Percentiles rank a stretch among this genome's conserved stretches.
phyloP scores from a whole-genome alignment of 208 protist genomes.

The Plasmodiophora brassicae region DNA sequence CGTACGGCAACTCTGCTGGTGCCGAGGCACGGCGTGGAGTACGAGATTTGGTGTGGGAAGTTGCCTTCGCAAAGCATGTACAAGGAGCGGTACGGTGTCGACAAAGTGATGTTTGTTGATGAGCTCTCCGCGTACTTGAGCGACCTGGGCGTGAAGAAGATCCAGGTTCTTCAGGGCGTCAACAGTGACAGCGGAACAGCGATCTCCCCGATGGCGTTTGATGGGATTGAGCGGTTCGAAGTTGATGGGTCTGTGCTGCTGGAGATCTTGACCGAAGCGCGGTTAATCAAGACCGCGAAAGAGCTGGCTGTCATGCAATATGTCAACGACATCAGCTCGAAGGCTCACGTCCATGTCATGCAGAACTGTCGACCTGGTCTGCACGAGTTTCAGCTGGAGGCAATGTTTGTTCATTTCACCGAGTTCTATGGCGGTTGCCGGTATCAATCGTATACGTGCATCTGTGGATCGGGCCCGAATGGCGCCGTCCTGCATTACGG shows the following conservation, averaged over 20 bases:
- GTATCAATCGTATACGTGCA: conserved; percentile 53
- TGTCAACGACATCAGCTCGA: conserved; percentile 25
- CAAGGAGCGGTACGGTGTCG: background rate
- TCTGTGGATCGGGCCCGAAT: conserved; percentile 51
- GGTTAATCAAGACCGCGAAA: conserved; percentile 30
- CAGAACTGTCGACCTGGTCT: background rate
- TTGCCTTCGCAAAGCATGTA: background rate
- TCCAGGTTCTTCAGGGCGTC: conserved; percentile 1
- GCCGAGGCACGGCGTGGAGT: conserved; percentile 31
- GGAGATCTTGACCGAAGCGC: conserved; percentile 20
- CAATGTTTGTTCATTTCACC: background rate
- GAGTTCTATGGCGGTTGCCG: background rate
- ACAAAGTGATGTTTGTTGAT: background rate
- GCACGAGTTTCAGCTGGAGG: conserved; percentile 32
- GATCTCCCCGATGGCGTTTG: background rate
- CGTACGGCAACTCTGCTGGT: conserved; percentile 42
- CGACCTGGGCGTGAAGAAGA: background rate
- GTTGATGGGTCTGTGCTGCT: background rate
- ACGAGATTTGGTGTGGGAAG: conserved; percentile 50
- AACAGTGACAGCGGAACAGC: background rate
- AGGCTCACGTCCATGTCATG: background rate
- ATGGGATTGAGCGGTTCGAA: background rate
- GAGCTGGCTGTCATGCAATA: conserved; percentile 30
- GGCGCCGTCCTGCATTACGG: conserved; percentile 59
- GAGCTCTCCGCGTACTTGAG: background rate